A percentile compares a stretch with the other conserved stretches of the same genome.
These are phyloP conservation scores for Cladosporium colombiae DNA, from an alignment of 2,329 filamentous ascomycete species.

Conservation along the genomic window DNA sequence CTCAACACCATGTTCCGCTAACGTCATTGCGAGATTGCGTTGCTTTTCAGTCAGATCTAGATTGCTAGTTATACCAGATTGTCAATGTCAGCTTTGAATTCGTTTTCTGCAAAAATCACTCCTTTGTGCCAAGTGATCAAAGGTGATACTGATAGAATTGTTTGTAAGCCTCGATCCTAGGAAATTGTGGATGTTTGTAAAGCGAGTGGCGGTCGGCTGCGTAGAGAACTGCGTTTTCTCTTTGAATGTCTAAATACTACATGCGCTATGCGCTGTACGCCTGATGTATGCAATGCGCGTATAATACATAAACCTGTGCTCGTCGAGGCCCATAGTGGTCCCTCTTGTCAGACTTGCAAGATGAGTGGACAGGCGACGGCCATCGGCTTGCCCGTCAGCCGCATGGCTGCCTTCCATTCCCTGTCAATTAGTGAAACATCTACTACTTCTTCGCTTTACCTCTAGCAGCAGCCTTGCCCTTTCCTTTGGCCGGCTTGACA, in stretches of 20 bases:
- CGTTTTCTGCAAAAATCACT: neutral
- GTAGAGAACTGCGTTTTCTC: neutral
- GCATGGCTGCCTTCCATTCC: neutral
- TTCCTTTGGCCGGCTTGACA: slow-evolving; percentile 45
- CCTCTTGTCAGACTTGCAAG: neutral
- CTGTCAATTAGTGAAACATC: neutral
- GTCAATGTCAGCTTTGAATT: neutral
- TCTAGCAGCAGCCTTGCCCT: slow-evolving; percentile 36
- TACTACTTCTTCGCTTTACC: slow-evolving; percentile 15
- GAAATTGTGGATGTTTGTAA: neutral
- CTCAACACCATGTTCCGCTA: neutral
- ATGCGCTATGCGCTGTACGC: neutral
- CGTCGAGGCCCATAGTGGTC: neutral
- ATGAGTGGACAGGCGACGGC: neutral
- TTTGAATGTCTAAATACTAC: neutral
- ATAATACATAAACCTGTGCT: neutral
- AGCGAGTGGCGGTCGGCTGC: neutral
- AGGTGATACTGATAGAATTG: neutral
- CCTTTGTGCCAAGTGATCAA: neutral
- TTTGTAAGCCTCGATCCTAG: neutral
- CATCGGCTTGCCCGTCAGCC: neutral
- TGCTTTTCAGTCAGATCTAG: neutral
- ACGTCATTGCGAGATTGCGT: neutral
- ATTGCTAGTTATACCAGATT: neutral
- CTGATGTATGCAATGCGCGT: neutral